Conservation (phyloP, 2,329 filamentous ascomycete species). For the Neurospora crassa region DNA sequence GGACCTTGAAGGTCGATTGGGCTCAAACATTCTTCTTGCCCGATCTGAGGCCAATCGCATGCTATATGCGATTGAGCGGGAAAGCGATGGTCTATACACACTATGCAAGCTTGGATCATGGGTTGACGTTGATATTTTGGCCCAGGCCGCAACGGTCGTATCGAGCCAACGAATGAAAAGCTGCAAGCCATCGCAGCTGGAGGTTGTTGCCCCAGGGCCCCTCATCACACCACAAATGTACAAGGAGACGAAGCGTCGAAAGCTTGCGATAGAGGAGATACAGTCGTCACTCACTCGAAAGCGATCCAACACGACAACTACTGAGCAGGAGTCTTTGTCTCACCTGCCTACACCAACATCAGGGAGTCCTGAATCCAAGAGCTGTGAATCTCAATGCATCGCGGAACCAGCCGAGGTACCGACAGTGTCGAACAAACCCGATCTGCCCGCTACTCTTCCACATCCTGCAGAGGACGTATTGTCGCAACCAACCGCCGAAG, state of each 20-base stretch:
- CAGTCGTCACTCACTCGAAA: slow-evolving; percentile 48
- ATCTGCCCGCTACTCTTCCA: slow-evolving; percentile 1
- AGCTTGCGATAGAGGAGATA: slow-evolving; percentile 52
- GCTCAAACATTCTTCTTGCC: slow-evolving; percentile 51
- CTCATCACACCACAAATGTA: slow-evolving; percentile 37
- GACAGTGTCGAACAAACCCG: background rate
- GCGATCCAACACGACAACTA: slow-evolving; percentile 33
- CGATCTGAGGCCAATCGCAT: slow-evolving; percentile 44
- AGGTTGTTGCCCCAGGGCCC: slow-evolving; percentile 12
- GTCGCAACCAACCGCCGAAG: slow-evolving; percentile 34
- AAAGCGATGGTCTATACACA: slow-evolving; percentile 51
- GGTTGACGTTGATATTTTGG: slow-evolving; percentile 50
- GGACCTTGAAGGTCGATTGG: slow-evolving; percentile 52
- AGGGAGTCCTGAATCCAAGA: slow-evolving; percentile 1
- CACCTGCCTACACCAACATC: slow-evolving; percentile 5
- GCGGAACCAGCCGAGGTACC: background rate
- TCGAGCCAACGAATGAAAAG: slow-evolving; percentile 24
- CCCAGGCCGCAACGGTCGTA: slow-evolving; percentile 37
- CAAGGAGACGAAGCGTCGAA: slow-evolving; percentile 43
- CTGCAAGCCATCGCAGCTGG: slow-evolving; percentile 10
- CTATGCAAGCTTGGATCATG: slow-evolving; percentile 59
- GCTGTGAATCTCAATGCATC: background rate
- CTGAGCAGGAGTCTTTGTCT: slow-evolving; percentile 22
- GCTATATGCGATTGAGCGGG: slow-evolving; percentile 57
- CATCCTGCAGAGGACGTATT: slow-evolving; percentile 14